These are phyloP conservation scores for Penicillium sp. DNA, from an alignment of 2,329 filamentous ascomycete species.

Conservation along the genomic window DNA sequence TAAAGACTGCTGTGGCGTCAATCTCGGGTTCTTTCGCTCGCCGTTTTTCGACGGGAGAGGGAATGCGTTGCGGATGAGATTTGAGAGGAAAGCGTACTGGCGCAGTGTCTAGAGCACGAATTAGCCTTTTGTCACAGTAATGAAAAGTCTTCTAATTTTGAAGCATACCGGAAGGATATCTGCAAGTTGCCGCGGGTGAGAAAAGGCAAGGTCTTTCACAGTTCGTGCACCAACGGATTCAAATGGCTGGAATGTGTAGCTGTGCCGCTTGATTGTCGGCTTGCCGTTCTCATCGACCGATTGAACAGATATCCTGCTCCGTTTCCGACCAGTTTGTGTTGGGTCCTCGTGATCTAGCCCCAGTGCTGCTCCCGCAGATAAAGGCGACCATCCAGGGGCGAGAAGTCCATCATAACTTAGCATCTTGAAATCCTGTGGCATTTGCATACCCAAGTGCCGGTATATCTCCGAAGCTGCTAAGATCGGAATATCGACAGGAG, in stretches of 20 bases:
- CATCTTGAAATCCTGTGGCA: conserved; percentile 47
- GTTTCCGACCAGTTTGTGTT: conserved; percentile 36
- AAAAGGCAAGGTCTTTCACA: conserved; percentile 49
- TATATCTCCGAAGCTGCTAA: conserved; percentile 48
- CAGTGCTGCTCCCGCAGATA: conserved; percentile 28
- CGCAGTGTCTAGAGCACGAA: conserved; percentile 42
- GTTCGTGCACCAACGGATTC: conserved; percentile 47
- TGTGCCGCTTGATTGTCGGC: conserved; percentile 40
- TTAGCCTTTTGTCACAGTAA: not conserved
- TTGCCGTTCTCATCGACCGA: conserved; percentile 37
- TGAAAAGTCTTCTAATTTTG: not conserved
- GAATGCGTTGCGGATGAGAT: conserved; percentile 45
- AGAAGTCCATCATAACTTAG: conserved; percentile 46
- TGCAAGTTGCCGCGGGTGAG: conserved; percentile 51
- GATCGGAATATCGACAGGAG: conserved; percentile 48
- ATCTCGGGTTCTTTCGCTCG: conserved; percentile 12
- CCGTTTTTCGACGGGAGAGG: conserved; percentile 25
- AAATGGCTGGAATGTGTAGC: conserved; percentile 50
- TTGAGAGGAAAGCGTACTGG: conserved; percentile 50
- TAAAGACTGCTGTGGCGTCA: conserved; percentile 13
- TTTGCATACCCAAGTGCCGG: conserved; percentile 43
- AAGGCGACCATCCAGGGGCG: conserved; percentile 37
- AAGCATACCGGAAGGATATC: conserved; percentile 47
- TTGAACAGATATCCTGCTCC: conserved; percentile 39
- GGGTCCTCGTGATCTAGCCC: conserved; percentile 33